Percentiles rank a stretch among this genome's conserved stretches.
Conservation (phyloP, 371 early-diverging fungal genomes). For the Mortierella sp. region DNA sequence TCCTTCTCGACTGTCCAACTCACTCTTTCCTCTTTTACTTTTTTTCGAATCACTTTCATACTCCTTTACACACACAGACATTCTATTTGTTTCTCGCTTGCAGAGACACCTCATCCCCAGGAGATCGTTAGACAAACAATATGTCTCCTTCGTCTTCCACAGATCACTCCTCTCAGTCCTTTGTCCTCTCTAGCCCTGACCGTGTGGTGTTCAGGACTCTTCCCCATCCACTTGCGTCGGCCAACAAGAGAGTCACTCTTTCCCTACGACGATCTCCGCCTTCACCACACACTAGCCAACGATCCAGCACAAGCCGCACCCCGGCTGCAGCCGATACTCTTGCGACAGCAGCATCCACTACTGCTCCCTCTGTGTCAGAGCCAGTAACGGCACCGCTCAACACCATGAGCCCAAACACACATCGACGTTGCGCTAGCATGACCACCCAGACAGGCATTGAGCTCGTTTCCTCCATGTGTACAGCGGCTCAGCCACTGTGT, state of each 20-base stretch:
- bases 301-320: neutral
- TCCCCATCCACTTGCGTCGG: conserved; percentile 43
- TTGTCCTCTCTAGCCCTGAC: conserved; percentile 45
- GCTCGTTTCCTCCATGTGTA: neutral
- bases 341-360: neutral
- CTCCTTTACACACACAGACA: no score
- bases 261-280: conserved; percentile 34
- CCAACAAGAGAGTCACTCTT: conserved; percentile 52
- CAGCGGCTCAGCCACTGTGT: conserved; percentile 14
- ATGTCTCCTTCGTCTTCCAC: conserved; percentile 45
- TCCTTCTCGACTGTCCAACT: neutral
- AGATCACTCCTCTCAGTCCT: conserved; percentile 28
- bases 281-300: conserved; percentile 8
- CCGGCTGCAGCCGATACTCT: neutral
- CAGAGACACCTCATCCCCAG: neutral
- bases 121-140: neutral
- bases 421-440: conserved; percentile 11
- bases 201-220: conserved; percentile 51
- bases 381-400: conserved; percentile 28
- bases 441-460: conserved; percentile 8
- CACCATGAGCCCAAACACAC: conserved; percentile 37
- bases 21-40: neutral
- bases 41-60: neutral
- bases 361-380: conserved; percentile 5
- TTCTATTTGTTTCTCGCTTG: neutral